Evolutionary conservation across 805 yeast genomes (phyloP), one percentile per base, ranked within the genome.

Genomic region (Suhomyces tanzawaensis): DNA sequence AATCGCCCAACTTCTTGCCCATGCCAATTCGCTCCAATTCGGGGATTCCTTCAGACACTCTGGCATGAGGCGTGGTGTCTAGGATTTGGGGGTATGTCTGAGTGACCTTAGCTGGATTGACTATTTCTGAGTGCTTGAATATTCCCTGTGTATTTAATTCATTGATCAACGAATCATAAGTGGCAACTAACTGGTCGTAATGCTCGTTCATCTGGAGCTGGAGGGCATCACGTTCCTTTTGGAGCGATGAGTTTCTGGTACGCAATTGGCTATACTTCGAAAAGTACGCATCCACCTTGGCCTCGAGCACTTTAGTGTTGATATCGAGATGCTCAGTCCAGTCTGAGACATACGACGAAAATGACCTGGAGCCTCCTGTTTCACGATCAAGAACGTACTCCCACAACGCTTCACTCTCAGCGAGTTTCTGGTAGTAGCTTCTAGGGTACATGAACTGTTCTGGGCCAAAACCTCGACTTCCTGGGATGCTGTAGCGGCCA

Each of bases 41-140:
- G 5, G 63, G 56, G 12, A 61, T 36, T 3, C 60, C 64, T 17
- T 15, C 13, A n/a, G 8, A 3, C 8, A 21, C 13, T 18, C n/a
- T 18, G 15, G 11, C 16, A 7, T 7, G 11, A 12, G 23, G 25
- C 17, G 16, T 16, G 5, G 4, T 13, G 11, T 5, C 15, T 18
- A 27, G 14, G 18, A 13, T 8, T 8, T 27, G 5, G 7, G 7
- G 8, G 14, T 27, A 27, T 6, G 17, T 15, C 4, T 14, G 9
- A 7, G 7, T n/a, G 29, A 3, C 27, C 18, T 26, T 40, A 42
- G 8, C 22, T 12, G 41, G 19, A 37, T 49, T 50, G 30, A 60
- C 58, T 3, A 69, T 38, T 33, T 66, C 69, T 3, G 66, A 57
- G 44, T 68, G 74, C 42, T 58, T 53, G 37, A 54, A 51, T 3